Conservation (phyloP, 2,329 filamentous ascomycete genomes). For the Arthroderma sp. region DNA sequence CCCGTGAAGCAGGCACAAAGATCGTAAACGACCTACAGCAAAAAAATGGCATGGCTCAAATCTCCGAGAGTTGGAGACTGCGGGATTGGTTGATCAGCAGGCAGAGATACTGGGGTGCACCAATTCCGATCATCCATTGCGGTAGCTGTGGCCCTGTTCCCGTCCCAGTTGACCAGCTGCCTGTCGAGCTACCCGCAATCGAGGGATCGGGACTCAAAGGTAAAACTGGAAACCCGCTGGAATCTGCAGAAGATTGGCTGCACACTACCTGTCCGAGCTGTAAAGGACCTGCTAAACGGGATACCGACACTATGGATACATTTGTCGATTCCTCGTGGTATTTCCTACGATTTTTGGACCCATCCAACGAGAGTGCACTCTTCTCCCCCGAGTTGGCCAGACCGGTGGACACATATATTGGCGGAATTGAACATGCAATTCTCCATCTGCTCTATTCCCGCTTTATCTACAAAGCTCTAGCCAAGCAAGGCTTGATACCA, state of each 20-base stretch:
- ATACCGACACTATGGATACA: conserved; percentile 93
- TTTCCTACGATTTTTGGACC: conserved; percentile 52
- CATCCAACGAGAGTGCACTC: conserved; percentile 47
- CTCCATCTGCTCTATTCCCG: conserved; percentile 78
- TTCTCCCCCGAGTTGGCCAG: conserved; percentile 48
- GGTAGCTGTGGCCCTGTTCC: conserved; percentile 61
- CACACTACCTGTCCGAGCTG: conserved; percentile 63
- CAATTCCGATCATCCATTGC: conserved; percentile 82
- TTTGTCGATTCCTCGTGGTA: conserved; percentile 97
- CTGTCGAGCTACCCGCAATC: conserved; percentile 60
- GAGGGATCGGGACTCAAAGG: conserved; percentile 54
- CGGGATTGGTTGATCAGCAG: conserved; percentile 84
- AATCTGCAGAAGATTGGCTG: conserved; percentile 57
- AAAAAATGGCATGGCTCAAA: conserved; percentile 44
- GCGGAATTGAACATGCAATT: conserved; percentile 82
- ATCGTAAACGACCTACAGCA: conserved; percentile 42
- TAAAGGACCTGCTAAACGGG: conserved; percentile 54
- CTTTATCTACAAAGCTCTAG: conserved; percentile 80
- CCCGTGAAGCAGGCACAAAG: conserved; percentile 46
- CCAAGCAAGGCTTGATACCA: conserved; percentile 31
- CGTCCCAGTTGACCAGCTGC: conserved; percentile 62
- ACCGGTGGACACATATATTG: conserved; percentile 78
- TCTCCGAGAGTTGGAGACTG: conserved; percentile 63
- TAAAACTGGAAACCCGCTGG: conserved; percentile 64
- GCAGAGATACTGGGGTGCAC: conserved; percentile 85